Evolutionary conservation across 352 stramenopile genomes (phyloP), one percentile per base, ranked within the genome.

Genomic region (Phytophthora fragariaefolia): DNA sequence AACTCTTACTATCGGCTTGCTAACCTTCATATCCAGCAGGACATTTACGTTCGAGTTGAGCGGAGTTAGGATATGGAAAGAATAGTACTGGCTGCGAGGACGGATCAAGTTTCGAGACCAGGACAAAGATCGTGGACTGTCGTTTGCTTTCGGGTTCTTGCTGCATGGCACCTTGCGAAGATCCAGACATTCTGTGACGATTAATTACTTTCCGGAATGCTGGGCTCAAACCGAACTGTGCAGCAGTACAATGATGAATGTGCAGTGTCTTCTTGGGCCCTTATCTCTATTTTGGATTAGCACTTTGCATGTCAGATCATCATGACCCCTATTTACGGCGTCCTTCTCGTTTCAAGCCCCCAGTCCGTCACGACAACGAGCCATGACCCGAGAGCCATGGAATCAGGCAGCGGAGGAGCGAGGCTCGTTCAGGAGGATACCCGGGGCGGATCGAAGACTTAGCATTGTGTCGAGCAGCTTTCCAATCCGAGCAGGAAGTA

Each of bases 21-120:
- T 45, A 53, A 82, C 85, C 77, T 89, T 90, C 77, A 46, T 90
- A 93, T 34, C 85, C 83, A 47, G 65, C 47, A 20, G 82, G 82
- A 34, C 79, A 90, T 10, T 34, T 28, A 1, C 85, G 76, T 17
- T 87, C 43, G 2, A 87, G 59, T 34, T 81, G 65, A 3, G 88
- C 32, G 4, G 58, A 77, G 0, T 60, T 7, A 6, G 84, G 84
- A 18, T 91, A 92, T 5, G 82, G 80, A 42, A 90, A 92, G 66
- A 89, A 91, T 18, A 92, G 28, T 1, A 91, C 67, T 2, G 80
- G 65, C 10, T 67, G 61, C 0, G 62, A 54, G 0, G 58, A 52
- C 9, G 56, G 52, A 42, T 90, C 69, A 1, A 84, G 51, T 40
- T 76, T 88, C 5, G 82, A 90, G 20, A 91, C 80, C 1, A 92